Evolutionary conservation across 768 basidiomycete species (phyloP), one percentile per base, ranked within the genome.

Genomic region (Lentinula lateritia): DNA sequence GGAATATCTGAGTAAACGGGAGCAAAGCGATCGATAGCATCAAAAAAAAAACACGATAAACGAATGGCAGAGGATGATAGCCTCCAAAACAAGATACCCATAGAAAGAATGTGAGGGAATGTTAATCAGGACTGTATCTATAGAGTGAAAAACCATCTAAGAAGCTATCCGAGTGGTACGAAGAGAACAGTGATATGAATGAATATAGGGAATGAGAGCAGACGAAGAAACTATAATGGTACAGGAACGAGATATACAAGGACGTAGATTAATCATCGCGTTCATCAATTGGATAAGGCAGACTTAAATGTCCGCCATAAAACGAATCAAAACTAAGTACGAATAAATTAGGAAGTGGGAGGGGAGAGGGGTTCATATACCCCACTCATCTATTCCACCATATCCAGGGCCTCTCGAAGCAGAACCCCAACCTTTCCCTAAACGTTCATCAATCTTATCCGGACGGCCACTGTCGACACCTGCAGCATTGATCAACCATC

Each of bases 331-430:
- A 35, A 7, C 34, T 52, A 41, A 39, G 38, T 41, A 56, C 32
- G 41, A 16, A 56, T 56, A 56, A 56, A 6, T 56, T 56, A 56
- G 12, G 9, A 35, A 5, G 50, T 35, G 39, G 6, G 28, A 34
- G 5, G 13, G 52, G n/a, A 56, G 2, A 41, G 28, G 18, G 18
- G 28, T 13, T 56, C 13, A 56, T 41, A 56, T 56, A 56, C 55
- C 55, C 55, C 55, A 56, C 28, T 56, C 55, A 23, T 56, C 55
- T 3, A 56, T 41, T 39, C 53, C 53, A 41, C 36, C 53, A 39
- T 54, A 54, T 13, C 53, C 53, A 10, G 53, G 34, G 53, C 18
- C 28, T 56, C 55, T 56, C 1, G 55, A 56, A 56, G 55, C 41
- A 16, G 39, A 42, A 12, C 39, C 41, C 55, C 55, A 56, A 7